Percentiles rank a stretch among this genome's conserved stretches.
phyloP scores from a whole-genome alignment of 202 grass and related monocot species.

The Zoysia matrella region DNA sequence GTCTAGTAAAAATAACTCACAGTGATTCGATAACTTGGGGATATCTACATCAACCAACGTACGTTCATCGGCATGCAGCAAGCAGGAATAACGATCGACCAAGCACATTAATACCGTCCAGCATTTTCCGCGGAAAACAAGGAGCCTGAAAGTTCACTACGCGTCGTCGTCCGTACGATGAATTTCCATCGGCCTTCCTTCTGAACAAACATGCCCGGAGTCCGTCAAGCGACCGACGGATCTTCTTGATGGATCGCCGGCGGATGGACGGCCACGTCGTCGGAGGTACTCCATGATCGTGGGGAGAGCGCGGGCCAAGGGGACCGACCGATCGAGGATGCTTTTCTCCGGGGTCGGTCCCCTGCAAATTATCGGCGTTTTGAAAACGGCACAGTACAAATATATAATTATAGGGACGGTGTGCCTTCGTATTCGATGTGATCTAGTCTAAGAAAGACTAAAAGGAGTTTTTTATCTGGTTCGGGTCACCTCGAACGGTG shows the following conservation, averaged over 20 bases:
- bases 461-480: too few relatives aligned
- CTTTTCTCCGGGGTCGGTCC: constrained; percentile 12
- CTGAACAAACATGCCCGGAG: constrained; percentile 43
- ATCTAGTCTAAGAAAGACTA: too few relatives aligned
- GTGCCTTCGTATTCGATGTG: too few relatives aligned
- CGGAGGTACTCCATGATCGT: constrained; percentile 52
- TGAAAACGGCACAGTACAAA: neutral
- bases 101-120: too few relatives aligned
- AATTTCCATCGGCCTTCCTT: constrained; percentile 21
- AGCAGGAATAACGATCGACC: too few relatives aligned
- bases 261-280: constrained; percentile 20
- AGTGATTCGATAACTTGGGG: constrained; percentile 13
- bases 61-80: too few relatives aligned
- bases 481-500: too few relatives aligned
- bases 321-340: constrained; percentile 36
- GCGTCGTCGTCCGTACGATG: neutral
- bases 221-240: constrained; percentile 21
- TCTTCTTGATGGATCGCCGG: neutral
- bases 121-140: neutral
- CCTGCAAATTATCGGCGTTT: constrained; percentile 33
- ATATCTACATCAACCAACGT: too few relatives aligned
- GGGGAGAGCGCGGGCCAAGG: constrained; percentile 12
- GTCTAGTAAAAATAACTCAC: neutral
- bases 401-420: too few relatives aligned
- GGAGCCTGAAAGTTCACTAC: constrained; percentile 31